Evolutionary conservation across 139 green algal genomes (phyloP), one percentile per base, ranked within the genome.

Genomic region (Micractinium sp.): DNA sequence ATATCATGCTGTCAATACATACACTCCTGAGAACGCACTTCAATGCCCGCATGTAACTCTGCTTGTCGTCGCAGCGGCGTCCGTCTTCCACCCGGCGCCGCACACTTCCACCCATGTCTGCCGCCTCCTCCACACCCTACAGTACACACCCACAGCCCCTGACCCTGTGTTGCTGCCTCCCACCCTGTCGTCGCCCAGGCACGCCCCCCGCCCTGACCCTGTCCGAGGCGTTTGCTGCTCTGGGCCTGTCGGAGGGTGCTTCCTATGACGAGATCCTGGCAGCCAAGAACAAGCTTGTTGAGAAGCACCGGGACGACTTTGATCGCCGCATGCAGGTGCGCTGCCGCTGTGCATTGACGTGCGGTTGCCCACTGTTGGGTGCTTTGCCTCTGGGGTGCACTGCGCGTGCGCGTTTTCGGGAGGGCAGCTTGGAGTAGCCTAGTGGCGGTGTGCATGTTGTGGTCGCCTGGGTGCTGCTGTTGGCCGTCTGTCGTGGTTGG

Each of bases 261-360:
- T 41, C 35, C 27, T 95, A 95, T 86, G 92, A 96, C 36, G 89
- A 94, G 20, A 89, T 97, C 20, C 41, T 97, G 35, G 35, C 83
- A 3, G 90, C 90, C 7, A 97, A 97, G 82, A 94, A 96, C 82
- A 91, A 91, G 47, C 90, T 94, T 81, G 74, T 96, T 4, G 86
- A 35, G 36, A 39, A 47, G 39, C 15, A 33, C 29, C 12, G 35
- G 38, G 41, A 71, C 77, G 33, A 90, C 36, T 60, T 82, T 60
- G 66, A 75, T 19, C 41, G 31, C 16, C 80, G n/a, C 63, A 80
- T 90, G 60, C 27, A 86, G 38, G 61, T 80, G 29, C 0, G 15
- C 1, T 56, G 47, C 5, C 9, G 47, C 47, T 9, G 7, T 56
- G 47, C 5, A 56, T 56, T 9, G 9, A 16, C 9, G 47, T 56